phyloP scores from a whole-genome alignment of 495 filamentous ascomycete species.

The Aspergillus leporis region DNA sequence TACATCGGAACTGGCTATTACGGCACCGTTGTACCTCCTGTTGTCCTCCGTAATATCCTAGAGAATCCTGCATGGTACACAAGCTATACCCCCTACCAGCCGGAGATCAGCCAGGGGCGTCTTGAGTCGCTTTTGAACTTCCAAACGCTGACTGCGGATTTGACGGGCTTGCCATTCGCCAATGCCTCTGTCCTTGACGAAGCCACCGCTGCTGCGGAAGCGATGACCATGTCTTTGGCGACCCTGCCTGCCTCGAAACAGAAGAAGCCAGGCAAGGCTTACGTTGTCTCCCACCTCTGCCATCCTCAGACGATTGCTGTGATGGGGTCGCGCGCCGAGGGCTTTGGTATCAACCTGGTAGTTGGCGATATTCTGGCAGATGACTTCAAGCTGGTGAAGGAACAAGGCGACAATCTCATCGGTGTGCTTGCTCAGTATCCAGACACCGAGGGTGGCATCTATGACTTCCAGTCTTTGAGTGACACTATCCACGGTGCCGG shows the following conservation, averaged over 20 bases:
- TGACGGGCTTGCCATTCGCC: slow-evolving; percentile 85
- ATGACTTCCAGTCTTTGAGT: slow-evolving; percentile 71
- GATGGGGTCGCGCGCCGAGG: slow-evolving; percentile 83
- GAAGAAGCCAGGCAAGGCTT: slow-evolving; percentile 76
- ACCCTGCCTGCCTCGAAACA: slow-evolving; percentile 69
- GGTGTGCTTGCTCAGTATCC: slow-evolving; percentile 96
- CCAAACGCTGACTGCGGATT: slow-evolving; percentile 89
- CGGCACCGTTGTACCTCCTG: slow-evolving; percentile 80
- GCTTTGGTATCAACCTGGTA: slow-evolving; percentile 83
- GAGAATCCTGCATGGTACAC: slow-evolving; percentile 98
- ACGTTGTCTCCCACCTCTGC: slow-evolving; percentile 77
- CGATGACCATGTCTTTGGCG: slow-evolving; percentile 93
- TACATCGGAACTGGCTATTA: slow-evolving; percentile 92
- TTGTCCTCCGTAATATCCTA: slow-evolving; percentile 92
- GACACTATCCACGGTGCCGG: slow-evolving; percentile 78
- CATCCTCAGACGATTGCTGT: slow-evolving; percentile 92
- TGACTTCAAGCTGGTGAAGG: slow-evolving; percentile 62
- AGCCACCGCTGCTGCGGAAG: slow-evolving; percentile 91
- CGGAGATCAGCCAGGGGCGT: slow-evolving; percentile 94
- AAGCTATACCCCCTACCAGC: slow-evolving; percentile 97
- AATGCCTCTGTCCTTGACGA: slow-evolving; percentile 96
- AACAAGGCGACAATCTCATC: slow-evolving; percentile 78
- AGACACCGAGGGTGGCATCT: slow-evolving; percentile 80
- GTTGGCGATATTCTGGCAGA: slow-evolving; percentile 69
- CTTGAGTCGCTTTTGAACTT: slow-evolving; percentile 95